Evolutionary conservation across 2,329 filamentous ascomycete species (phyloP).

Genomic region (Cytospora leucostoma): DNA sequence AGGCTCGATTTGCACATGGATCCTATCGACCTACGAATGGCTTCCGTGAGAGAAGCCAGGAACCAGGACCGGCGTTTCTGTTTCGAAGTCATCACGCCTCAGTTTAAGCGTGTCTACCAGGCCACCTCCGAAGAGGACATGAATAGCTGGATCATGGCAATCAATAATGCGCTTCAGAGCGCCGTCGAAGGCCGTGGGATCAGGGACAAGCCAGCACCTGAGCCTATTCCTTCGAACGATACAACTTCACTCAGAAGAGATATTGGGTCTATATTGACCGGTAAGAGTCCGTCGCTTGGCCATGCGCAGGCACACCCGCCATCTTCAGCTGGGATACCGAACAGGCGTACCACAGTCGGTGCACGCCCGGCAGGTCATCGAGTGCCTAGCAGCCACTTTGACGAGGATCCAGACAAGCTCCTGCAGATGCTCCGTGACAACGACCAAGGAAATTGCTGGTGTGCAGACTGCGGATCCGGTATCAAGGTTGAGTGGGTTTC

Average conservation of each 20-base stretch:
- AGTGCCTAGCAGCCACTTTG: conserved; percentile 63
- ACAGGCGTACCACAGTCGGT: conserved; percentile 86
- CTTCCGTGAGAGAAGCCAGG: conserved; percentile 91
- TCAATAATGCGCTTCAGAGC: conserved; percentile 96
- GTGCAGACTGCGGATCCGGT: conserved; percentile 89
- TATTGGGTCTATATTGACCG: conserved; percentile 89
- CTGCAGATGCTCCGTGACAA: conserved; percentile 84
- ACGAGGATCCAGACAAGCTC: conserved; percentile 82
- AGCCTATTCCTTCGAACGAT: conserved; percentile 47
- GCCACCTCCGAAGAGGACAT: conserved; percentile 98
- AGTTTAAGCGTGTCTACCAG: conserved; percentile 95
- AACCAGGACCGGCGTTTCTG: conserved; percentile 95
- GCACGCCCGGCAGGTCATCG: conserved; percentile 68
- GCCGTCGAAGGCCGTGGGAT: conserved; percentile 81
- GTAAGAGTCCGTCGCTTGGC: conserved; percentile 77
- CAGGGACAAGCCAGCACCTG: conserved; percentile 51
- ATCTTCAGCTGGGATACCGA: conserved; percentile 61
- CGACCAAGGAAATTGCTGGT: conserved; percentile 90
- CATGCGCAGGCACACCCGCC: conserved; percentile 51
- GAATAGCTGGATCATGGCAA: conserved; percentile 92
- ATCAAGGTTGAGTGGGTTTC: conserved; percentile 98
- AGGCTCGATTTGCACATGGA: conserved; percentile 96
- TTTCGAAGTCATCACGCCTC: conserved; percentile 97
- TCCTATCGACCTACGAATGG: conserved; percentile 94
- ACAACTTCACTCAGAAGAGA: conserved; percentile 68